phyloP scores from a whole-genome alignment of 2,329 filamentous ascomycete species.

The Orbilia brochopaga region DNA sequence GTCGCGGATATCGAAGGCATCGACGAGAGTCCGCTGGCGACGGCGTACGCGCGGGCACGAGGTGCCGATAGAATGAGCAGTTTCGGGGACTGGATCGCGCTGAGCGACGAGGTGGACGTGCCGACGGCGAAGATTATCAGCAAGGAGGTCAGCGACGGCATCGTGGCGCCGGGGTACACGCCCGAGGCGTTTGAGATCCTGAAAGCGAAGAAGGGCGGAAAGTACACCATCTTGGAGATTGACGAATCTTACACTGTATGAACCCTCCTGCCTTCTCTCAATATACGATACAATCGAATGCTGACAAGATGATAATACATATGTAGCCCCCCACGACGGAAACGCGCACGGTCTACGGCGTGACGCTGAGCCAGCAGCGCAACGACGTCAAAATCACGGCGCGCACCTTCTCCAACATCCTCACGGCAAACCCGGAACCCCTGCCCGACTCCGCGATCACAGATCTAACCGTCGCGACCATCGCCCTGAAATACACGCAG shows the following conservation, averaged over 20 bases:
- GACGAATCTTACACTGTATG: slow-evolving; percentile 74
- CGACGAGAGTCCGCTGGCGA: slow-evolving; percentile 82
- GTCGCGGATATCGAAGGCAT: slow-evolving; percentile 93
- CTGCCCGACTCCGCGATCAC: slow-evolving; percentile 82
- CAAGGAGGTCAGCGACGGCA: slow-evolving; percentile 95
- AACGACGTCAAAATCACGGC: slow-evolving; percentile 89
- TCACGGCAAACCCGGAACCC: slow-evolving; percentile 80
- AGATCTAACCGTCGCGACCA: slow-evolving; percentile 92
- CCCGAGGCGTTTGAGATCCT: slow-evolving; percentile 86
- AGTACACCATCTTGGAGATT: slow-evolving; percentile 95
- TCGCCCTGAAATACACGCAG: slow-evolving; percentile 97
- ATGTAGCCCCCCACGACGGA: slow-evolving; percentile 70
- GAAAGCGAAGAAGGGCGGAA: slow-evolving; percentile 97
- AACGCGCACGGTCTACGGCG: slow-evolving; percentile 85
- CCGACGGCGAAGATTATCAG: slow-evolving; percentile 97
- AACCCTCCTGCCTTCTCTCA: neutral
- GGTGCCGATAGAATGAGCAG: slow-evolving; percentile 98
- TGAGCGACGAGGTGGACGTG: slow-evolving; percentile 87
- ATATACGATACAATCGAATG: neutral
- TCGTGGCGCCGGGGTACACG: slow-evolving; percentile 87
- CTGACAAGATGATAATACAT: no score
- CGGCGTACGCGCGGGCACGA: slow-evolving; percentile 93
- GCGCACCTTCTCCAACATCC: slow-evolving; percentile 80
- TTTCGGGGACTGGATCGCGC: slow-evolving; percentile 94
- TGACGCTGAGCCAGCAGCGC: slow-evolving; percentile 85